Base-by-base conservation (phyloP, 345 rosid species). In the Ceriops tagal region DNA sequence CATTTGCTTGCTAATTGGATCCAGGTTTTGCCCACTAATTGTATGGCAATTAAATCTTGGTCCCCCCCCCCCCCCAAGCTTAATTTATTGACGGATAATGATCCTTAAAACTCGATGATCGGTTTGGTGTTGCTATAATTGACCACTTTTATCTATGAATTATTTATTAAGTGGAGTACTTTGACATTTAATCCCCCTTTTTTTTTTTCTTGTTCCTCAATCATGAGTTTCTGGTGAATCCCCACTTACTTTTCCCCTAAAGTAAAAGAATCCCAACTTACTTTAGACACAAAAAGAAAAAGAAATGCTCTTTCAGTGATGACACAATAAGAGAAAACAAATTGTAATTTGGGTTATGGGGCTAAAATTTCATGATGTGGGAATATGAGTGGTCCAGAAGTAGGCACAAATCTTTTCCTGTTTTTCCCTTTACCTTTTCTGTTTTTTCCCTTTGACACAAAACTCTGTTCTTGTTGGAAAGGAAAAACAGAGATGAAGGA, bases 371-470 rank as follows among this genome's bases (percentile, higher is more conserved):
- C 66, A 31, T 27, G 52, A 35, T 24, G 58, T 35, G 47, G 28
- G 39, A 70, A n/a, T 70, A 73, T 62, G 56, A 67, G 66, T 73
- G 80, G 75, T 46, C 68, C 30, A 46, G 31, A 53, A 79, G 60
- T 22, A 20, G 30, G 19, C 65, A 66, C 55, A 28, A 26, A 30
- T 1, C 18, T 31, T 43, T 43, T 15, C 49, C 47, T 43, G 4
- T 43, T 43, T 43, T 4, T 3, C 18, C 49, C 19, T 62, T 22
- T 32, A 9, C 35, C 21, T 13, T 24, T 26, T 43, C 26, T 5
- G 19, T 5, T 3, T 26, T 43, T 43, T n/a, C 16, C 4, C 11
- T 16, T 20, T 16, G 32, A 21, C 27, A 20, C 28, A 19, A 20
- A 26, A 19, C 7, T 19, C 24, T 8, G 27, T 11, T 39, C 15